phyloP scores from a whole-genome alignment of 176 grass and related monocot species.

The Avena sativa region DNA sequence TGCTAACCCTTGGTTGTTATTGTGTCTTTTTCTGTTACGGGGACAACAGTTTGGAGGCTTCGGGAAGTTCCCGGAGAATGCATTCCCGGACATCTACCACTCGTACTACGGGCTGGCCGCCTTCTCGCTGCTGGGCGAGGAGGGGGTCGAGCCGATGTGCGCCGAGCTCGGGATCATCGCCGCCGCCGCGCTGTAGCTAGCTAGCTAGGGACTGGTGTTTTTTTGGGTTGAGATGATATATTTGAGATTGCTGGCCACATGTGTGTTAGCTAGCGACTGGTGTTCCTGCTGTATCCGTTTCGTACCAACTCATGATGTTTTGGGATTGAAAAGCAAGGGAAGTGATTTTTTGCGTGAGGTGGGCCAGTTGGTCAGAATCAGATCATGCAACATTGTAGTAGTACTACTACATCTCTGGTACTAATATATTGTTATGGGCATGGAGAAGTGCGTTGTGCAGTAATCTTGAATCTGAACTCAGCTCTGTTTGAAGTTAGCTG shows the following conservation, averaged over 20 bases:
- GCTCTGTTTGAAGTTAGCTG: not conserved
- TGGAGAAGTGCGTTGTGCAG: no score
- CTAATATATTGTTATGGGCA: no score
- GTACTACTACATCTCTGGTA: no score
- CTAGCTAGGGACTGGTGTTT: not conserved
- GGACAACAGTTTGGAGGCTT: slow-evolving; percentile 74
- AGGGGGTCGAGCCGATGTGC: slow-evolving; percentile 50
- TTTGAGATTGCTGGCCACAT: no score
- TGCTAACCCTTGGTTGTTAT: not conserved
- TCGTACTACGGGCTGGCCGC: slow-evolving; percentile 85
- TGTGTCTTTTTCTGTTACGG: not conserved
- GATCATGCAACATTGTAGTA: slow-evolving; percentile 5
- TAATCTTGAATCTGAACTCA: no score
- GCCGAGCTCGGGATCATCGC: slow-evolving; percentile 65
- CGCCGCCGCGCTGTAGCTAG: slow-evolving; percentile 38
- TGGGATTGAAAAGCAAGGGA: not conserved
- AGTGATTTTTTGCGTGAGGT: not conserved
- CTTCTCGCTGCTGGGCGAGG: slow-evolving; percentile 73
- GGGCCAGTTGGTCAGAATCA: not conserved
- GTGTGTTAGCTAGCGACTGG: not conserved
- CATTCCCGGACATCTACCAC: slow-evolving; percentile 76
- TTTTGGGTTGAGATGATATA: not conserved
- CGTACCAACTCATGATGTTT: not conserved
- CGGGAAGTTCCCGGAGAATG: slow-evolving; percentile 54
- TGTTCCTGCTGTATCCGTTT: not conserved